Conservation (phyloP, 192 early-diverging fungal species). For the Dispira simplex region DNA sequence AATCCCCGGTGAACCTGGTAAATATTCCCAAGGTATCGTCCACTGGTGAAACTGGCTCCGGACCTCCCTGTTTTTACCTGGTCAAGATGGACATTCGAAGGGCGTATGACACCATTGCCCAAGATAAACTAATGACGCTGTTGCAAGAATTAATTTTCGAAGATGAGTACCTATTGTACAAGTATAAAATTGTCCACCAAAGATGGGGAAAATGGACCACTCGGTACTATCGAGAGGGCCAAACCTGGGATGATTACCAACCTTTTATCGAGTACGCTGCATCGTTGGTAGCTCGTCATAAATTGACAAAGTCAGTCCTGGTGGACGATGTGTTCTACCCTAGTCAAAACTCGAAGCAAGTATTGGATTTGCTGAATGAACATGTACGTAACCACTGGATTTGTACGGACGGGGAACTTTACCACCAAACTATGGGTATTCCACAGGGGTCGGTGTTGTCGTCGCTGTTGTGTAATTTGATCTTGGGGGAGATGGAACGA, state of each 20-base stretch:
- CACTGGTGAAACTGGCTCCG: too few relatives aligned
- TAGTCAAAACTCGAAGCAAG: constrained; percentile 27
- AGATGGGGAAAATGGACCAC: constrained; percentile 16
- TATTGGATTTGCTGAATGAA: constrained; percentile 34
- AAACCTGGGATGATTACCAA: constrained; percentile 22
- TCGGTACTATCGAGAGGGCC: constrained; percentile 17
- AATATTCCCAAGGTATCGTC: too few relatives aligned
- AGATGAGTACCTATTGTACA: constrained; percentile 56
- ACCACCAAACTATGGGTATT: constrained; percentile 61
- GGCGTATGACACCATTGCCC: constrained; percentile 75
- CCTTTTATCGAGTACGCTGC: constrained; percentile 19
- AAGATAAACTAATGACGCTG: constrained; percentile 41
- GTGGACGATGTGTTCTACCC: constrained; percentile 54
- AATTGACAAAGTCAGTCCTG: constrained; percentile 22
- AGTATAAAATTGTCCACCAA: constrained; percentile 34
- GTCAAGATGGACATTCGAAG: constrained; percentile 68
- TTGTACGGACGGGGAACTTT: constrained; percentile 38
- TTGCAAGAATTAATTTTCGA: constrained; percentile 22
- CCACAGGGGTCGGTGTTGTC: constrained; percentile 88
- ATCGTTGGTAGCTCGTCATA: constrained; percentile 6
- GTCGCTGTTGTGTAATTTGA: constrained; percentile 73
- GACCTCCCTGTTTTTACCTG: constrained; percentile 32
- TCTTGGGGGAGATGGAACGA: constrained; percentile 60
- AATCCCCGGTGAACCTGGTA: too few relatives aligned
- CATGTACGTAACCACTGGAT: constrained; percentile 57